phyloP scores from a whole-genome alignment of 176 grass and related monocot genomes.

The Juncus effusus region DNA sequence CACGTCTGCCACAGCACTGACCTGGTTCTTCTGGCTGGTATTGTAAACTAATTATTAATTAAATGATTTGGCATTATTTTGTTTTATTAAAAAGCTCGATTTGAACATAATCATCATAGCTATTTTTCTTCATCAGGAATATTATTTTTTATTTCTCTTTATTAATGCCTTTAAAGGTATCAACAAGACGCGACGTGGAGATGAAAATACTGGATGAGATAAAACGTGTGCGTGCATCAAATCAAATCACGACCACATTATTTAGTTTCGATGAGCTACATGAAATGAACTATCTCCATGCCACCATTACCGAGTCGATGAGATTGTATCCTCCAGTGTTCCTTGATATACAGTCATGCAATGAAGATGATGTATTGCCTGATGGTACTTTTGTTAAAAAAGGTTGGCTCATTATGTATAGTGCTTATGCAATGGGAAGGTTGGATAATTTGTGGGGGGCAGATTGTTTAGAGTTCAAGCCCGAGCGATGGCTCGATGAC shows the following conservation, averaged over 20 bases:
- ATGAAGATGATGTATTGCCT: slow-evolving; percentile 28
- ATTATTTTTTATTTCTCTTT: slow-evolving; percentile 23
- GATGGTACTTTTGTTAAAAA: slow-evolving; percentile 36
- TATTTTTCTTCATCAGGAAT: not conserved
- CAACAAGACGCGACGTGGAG: slow-evolving; percentile 8
- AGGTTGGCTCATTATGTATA: slow-evolving; percentile 3
- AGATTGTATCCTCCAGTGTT: too few relatives aligned
- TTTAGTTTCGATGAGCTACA: not conserved
- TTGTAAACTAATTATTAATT: not conserved
- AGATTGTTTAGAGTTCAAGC: slow-evolving; percentile 21
- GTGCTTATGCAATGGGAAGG: slow-evolving; percentile 6
- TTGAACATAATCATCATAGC: not conserved
- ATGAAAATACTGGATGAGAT: slow-evolving; percentile 9
- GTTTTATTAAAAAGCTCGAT: too few relatives aligned
- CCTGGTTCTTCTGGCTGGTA: slow-evolving; percentile 14
- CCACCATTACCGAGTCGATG: too few relatives aligned
- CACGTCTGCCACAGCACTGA: slow-evolving; percentile 21
- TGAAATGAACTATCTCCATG: too few relatives aligned
- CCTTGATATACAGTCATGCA: too few relatives aligned
- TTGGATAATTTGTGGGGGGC: slow-evolving; percentile 15
- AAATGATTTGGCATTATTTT: not conserved
- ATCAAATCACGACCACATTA: too few relatives aligned
- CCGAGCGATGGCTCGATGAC: slow-evolving; percentile 23
- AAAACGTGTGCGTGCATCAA: not conserved
- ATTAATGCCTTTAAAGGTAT: not conserved